Percentiles rank a stretch among this genome's conserved stretches.
Conservation (phyloP, 2,329 filamentous ascomycete species). For the Aspergillus proliferans region DNA sequence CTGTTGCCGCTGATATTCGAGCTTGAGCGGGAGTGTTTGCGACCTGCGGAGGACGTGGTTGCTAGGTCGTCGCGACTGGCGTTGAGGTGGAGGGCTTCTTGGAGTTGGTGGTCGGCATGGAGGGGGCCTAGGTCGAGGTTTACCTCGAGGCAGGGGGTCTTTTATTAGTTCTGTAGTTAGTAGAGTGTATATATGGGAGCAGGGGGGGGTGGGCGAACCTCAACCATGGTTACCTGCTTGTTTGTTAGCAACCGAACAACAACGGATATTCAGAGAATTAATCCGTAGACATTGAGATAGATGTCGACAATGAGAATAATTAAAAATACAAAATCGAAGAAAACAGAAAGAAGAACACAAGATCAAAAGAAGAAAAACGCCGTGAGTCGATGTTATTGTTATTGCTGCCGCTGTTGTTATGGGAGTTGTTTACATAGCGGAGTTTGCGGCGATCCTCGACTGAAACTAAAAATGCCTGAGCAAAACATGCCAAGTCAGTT, state of each 20-base stretch:
- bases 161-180: background rate
- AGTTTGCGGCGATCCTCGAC: background rate
- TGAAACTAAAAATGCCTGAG: background rate
- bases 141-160: slow-evolving; percentile 13
- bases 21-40: slow-evolving; percentile 24
- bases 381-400: background rate
- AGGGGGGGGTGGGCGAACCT: background rate
- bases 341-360: background rate
- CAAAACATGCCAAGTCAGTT: background rate
- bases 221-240: too few relatives aligned
- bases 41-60: slow-evolving; percentile 17
- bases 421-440: background rate
- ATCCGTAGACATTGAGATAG: too few relatives aligned
- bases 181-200: background rate
- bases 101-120: slow-evolving; percentile 18
- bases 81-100: slow-evolving; percentile 15
- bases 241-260: too few relatives aligned
- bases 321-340: too few relatives aligned
- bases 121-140: slow-evolving; percentile 12
- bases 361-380: background rate
- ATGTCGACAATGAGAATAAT: too few relatives aligned
- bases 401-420: background rate
- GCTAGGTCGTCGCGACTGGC: slow-evolving; percentile 7
- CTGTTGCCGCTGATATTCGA: slow-evolving; percentile 10
- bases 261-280: too few relatives aligned